phyloP scores from a whole-genome alignment of 192 early-diverging fungal species.

The Coemansia umbellata region DNA sequence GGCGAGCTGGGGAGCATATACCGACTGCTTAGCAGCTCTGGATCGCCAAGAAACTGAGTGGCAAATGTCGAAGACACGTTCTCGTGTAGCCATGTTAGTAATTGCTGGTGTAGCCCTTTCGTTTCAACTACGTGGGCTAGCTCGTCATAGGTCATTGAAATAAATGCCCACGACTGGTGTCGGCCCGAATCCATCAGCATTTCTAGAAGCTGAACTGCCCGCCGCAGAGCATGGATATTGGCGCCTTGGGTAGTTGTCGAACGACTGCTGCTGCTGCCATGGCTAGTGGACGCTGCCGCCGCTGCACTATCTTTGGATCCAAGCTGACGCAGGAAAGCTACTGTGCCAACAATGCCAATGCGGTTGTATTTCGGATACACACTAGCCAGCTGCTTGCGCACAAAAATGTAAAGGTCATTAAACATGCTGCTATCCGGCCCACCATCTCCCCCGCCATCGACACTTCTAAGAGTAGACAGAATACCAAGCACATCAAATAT shows the following conservation, averaged over 20 bases:
- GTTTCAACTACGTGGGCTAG: slow-evolving; percentile 61
- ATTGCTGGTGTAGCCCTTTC: slow-evolving; percentile 49
- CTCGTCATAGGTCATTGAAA: slow-evolving; percentile 70
- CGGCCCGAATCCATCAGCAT: slow-evolving; percentile 51
- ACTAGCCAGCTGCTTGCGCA: slow-evolving; percentile 76
- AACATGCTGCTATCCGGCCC: slow-evolving; percentile 51
- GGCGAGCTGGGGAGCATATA: slow-evolving; percentile 8
- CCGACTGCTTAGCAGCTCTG: slow-evolving; percentile 19
- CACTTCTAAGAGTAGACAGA: slow-evolving; percentile 39
- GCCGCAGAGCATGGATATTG: slow-evolving; percentile 44
- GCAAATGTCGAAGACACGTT: slow-evolving; percentile 60
- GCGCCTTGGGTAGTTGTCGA: slow-evolving; percentile 31
- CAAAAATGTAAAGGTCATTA: slow-evolving; percentile 67
- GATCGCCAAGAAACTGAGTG: slow-evolving; percentile 54
- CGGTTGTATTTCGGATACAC: slow-evolving; percentile 59
- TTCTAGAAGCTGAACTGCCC: slow-evolving; percentile 56
- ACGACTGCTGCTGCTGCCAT: slow-evolving; percentile 11
- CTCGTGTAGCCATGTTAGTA: slow-evolving; percentile 66
- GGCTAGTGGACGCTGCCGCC: not conserved
- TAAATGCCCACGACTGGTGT: slow-evolving; percentile 56
- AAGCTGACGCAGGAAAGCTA: slow-evolving; percentile 62
- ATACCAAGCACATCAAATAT: slow-evolving; percentile 66
- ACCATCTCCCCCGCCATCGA: slow-evolving; percentile 13
- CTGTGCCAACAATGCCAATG: slow-evolving; percentile 67
- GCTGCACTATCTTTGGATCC: slow-evolving; percentile 30